Evolutionary conservation across 495 filamentous ascomycete species (phyloP), one percentile per base, ranked within the genome.

Genomic region (Penicilliopsis zonata): DNA sequence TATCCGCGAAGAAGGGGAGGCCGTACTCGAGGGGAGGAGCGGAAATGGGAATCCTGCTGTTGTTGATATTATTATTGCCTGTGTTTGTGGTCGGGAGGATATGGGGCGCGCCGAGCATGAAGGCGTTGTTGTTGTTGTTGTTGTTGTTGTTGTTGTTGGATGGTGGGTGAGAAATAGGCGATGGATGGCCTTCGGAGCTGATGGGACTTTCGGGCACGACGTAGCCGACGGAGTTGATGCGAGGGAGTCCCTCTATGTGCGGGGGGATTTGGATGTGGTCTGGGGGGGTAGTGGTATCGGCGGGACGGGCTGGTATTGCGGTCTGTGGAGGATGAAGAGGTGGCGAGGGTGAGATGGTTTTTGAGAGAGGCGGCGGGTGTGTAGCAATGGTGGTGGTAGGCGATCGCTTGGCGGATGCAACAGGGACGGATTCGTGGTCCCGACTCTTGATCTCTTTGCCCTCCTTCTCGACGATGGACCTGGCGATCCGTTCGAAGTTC

Each of bases 401-500:
- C 48, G 38, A 18, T 27, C 30, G 10, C 33, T 35, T 9, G n/a
- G n/a, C n/a, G n/a, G n/a, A n/a, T n/a, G n/a, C n/a, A n/a, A n/a
- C n/a, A n/a, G n/a, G n/a, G n/a, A n/a, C n/a, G n/a, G n/a, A n/a
- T n/a, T n/a, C n/a, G n/a, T 43, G 9, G 26, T 12, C 26, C 28
- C 28, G 26, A n/a, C 23, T 25, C 28, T 33, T 36, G 13, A 35
- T 4, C n/a, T 86, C 80, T 42, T 78, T 85, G 37, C 94, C 85
- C 0, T 82, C 69, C 52, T 80, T 86, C 18, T 95, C 87, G 32
- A 95, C 68, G 22, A 90, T 84, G 4, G 80, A 64, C 43, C 78
- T 80, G 33, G 87, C 86, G 40, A 95, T 88, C 26, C 87, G 74
- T 44, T 95, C 85, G 41, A 98, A 92, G 40, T 88, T 86, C 10